Evolutionary conservation across 176 grass and related monocot genomes (phyloP).

Genomic region (Raddia distichophylla): DNA sequence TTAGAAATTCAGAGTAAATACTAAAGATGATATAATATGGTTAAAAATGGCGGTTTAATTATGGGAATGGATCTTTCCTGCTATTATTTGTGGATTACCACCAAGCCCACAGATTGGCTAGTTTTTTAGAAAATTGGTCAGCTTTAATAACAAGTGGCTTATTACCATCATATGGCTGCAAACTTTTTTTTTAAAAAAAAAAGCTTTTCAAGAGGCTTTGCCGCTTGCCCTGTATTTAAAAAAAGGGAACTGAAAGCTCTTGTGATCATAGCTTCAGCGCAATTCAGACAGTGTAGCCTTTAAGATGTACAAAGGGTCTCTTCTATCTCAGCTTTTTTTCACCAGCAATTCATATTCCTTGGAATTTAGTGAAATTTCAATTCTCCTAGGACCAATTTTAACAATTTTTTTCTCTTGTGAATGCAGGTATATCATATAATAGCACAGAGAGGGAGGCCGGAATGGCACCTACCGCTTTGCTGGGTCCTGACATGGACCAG

Average conservation of each 20-base stretch:
- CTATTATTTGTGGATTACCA: neutral
- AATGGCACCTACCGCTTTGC: conserved; percentile 48
- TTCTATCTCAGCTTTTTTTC: neutral
- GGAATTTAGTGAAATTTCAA: neutral
- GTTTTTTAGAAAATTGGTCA: neutral
- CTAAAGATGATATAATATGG: too few relatives aligned
- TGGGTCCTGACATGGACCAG: conserved; percentile 67
- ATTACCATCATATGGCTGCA: neutral
- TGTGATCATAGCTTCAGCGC: neutral
- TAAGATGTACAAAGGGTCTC: neutral
- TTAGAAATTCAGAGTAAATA: too few relatives aligned
- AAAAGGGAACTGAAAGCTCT: neutral
- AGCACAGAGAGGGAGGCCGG: neutral
- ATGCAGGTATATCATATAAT: neutral
- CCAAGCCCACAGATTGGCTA: neutral
- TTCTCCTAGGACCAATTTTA: neutral
- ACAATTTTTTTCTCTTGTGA: neutral
- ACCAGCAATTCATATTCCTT: neutral
- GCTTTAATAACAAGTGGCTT: neutral
- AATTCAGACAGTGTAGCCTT: neutral
- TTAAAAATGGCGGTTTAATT: neutral
- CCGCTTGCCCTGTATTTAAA: too few relatives aligned
- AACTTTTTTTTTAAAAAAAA: too few relatives aligned
- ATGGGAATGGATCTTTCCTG: neutral
- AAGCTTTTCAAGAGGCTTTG: too few relatives aligned